Base-by-base conservation (phyloP, 2,329 filamentous ascomycete species). In the Alternaria angustiovoidea region DNA sequence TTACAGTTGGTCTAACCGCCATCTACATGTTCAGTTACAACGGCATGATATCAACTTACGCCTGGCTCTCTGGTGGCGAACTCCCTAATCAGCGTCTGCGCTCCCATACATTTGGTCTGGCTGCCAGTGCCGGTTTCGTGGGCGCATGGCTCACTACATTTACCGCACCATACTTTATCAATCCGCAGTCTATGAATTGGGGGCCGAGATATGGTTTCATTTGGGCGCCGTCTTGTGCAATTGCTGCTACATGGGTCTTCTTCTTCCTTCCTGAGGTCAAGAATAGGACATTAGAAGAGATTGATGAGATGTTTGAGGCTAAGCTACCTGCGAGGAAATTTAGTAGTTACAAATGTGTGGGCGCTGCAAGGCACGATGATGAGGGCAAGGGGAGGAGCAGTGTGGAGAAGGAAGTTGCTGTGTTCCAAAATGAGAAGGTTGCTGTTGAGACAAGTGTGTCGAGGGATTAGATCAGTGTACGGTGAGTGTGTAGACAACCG, bases 91-190 rank as follows among this genome's bases (percentile, higher is more conserved):
- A 87, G 67, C 79, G 85, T 4, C 79, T 88, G 7, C 82, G 86
- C 12, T 84, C 81, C 0, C 84, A 87, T 64, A 87, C 85, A 0
- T 87, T 88, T 56, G 85, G 86, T 39, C 69, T 79, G 2, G 85
- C 85, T 0, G 82, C 85, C 0, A 82, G 84, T 4, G 74, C 85
- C 22, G 84, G 83, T 0, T 87, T 85, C 0, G 82, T 82, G 3
- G 74, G 85, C 34, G 84, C 83, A 0, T 87, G 85, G 85, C 77
- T 85, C 7, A 84, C 84, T 0, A 86, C 84, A 0, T 87, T 87
- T 64, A 87, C 85, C 0, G 84, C 85, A 2, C 85, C 85, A 0
- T 87, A 87, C 66, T 88, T 88, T 65, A 87, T 88, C 73, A 87
- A 87, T 63, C 83, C 84, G 0, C 71, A 76, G 14, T 73, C 82